Evolutionary conservation across 2,329 filamentous ascomycete genomes (phyloP), one percentile per base, ranked within the genome.

Genomic region (Hymenoscyphus fraxineus): DNA sequence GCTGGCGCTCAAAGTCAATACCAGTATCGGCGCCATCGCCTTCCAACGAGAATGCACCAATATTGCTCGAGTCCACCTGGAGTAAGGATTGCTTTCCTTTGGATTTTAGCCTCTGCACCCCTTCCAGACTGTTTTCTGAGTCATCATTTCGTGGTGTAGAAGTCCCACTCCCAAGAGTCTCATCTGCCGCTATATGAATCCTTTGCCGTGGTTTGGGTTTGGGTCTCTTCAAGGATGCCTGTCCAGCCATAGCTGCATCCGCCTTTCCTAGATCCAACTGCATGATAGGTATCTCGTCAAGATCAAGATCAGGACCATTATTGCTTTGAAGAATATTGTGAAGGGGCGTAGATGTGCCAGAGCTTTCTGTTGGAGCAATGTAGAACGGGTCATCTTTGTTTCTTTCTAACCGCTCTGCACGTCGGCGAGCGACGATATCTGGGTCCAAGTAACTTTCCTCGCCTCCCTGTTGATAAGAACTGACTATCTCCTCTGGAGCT

Each of bases 341-440:
- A 59, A 95, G 88, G 0, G 91, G 91, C 0, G 91, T 94, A 0
- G 89, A 89, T 6, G 84, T 84, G 40, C 86, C 85, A 3, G 85
- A 86, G 0, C 79, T 78, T 54, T 78, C 80, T 44, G 78, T 78
- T 7, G 79, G 77, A 31, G 81, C 82, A 73, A 99, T 98, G 74
- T 99, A 99, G 76, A 97, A 99, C 0, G 95, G 95, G 72, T 99
- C 95, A 73, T 98, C 94, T 70, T 85, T 90, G 76, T 97, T 92
- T 64, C 92, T 86, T 74, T 96, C 93, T 64, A 84, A 79, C 12
- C 93, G 85, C 73, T 97, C 92, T 3, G 88, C 86, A 71, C 88
- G 91, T 67, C 91, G 85, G 67, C 88, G 83, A 4, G 91, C 90
- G 54, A 91, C 75, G 58, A 92, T 91, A 70, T 92, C 89, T 0